A percentile compares a stretch with the other conserved stretches of the same genome.
Conservation (phyloP, 306 rosid species). For the Medicago lupulina region DNA sequence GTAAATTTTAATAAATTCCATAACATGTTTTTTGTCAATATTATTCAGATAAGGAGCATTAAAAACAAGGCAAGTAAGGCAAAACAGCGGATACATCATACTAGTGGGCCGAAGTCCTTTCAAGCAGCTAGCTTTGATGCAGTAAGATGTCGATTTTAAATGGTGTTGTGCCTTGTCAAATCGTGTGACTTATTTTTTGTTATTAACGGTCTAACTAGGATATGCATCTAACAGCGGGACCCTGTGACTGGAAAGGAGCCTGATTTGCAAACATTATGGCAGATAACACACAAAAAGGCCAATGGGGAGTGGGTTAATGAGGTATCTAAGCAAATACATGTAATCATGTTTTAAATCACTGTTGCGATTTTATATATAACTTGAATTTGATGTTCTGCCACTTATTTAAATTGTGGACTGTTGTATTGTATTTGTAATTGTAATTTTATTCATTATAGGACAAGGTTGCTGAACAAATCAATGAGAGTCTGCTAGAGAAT, state of each 20-base stretch:
- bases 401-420: constrained; percentile 14
- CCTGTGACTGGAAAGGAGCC: constrained; percentile 54
- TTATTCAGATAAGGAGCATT: constrained; percentile 45
- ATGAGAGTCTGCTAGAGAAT: constrained; percentile 35
- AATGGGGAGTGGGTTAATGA: constrained; percentile 55
- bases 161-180: background rate
- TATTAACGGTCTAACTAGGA: constrained; percentile 5
- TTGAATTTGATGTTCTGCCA: constrained; percentile 23
- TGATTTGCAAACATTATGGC: constrained; percentile 48
- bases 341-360: constrained; percentile 22
- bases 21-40: constrained; percentile 31
- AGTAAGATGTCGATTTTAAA: constrained; percentile 42
- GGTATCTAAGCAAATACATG: constrained; percentile 51
- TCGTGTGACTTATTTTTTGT: constrained; percentile 4
- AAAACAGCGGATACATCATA: constrained; percentile 38
- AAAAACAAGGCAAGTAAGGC: constrained; percentile 49
- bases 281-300: constrained; percentile 50
- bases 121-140: constrained; percentile 51
- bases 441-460: constrained; percentile 36
- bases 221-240: constrained; percentile 41
- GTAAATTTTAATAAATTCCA: constrained; percentile 11
- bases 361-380: constrained; percentile 1
- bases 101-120: constrained; percentile 46
- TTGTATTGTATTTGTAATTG: background rate
- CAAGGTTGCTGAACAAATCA: constrained; percentile 44